phyloP scores from a whole-genome alignment of 768 basidiomycete species.

The Mycena belliarum region DNA sequence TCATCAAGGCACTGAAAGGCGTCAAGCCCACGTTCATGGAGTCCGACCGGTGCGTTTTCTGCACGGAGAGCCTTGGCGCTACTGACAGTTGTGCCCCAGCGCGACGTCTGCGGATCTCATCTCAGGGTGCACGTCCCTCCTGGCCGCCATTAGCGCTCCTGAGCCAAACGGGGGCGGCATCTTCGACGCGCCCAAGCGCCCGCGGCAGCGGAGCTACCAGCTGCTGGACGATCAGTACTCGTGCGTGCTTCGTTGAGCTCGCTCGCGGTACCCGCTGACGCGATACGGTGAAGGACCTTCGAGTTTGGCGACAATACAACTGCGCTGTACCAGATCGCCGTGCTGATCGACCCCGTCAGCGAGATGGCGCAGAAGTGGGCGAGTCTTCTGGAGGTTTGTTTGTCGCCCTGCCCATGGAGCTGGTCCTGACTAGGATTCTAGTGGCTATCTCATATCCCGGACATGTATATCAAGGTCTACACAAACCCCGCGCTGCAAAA shows the following conservation, averaged over 20 bases:
- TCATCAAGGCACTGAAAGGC: constrained; percentile 63
- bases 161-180: constrained; percentile 74
- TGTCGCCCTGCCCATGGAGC: background rate
- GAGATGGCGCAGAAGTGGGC: constrained; percentile 87
- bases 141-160: constrained; percentile 69
- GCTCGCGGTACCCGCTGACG: too few relatives aligned
- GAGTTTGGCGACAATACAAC: constrained; percentile 65
- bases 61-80: background rate
- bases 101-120: constrained; percentile 58
- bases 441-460: constrained; percentile 68
- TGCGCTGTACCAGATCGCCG: constrained; percentile 68
- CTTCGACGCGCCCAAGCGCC: constrained; percentile 62
- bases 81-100: constrained; percentile 35
- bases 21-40: constrained; percentile 42
- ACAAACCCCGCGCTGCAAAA: constrained; percentile 67
- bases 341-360: constrained; percentile 83
- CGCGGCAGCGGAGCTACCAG: constrained; percentile 63
- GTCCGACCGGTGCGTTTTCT: constrained; percentile 42
- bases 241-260: constrained; percentile 44
- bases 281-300: constrained; percentile 52
- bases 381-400: constrained; percentile 66
- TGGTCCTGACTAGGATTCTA: constrained; percentile 23
- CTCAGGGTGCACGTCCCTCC: constrained; percentile 66
- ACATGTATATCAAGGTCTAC: constrained; percentile 72
- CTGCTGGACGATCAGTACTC: constrained; percentile 61